Percentiles rank a stretch among this genome's conserved stretches.
Conservation (phyloP, 208 protist genomes). For the Trypanosoma boissoni region DNA sequence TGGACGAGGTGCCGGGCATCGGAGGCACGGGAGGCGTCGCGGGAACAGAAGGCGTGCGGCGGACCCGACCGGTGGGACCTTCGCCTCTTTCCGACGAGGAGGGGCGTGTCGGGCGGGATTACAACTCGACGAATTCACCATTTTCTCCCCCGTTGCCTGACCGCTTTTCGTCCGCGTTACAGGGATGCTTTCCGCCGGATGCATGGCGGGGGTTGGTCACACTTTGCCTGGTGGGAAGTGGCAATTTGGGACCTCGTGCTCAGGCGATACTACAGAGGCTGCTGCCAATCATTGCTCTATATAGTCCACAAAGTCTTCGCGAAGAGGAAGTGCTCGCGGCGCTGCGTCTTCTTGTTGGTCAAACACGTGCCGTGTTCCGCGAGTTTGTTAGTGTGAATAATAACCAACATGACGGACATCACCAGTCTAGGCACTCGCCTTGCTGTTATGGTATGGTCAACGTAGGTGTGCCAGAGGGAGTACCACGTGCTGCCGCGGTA, state of each 20-base stretch:
- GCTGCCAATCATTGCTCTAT: slow-evolving; percentile 23
- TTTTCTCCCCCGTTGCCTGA: no score
- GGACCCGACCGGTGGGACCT: no score
- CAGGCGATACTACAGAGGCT: slow-evolving; percentile 8
- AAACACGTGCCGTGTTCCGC: slow-evolving; percentile 17
- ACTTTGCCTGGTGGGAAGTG: slow-evolving; percentile 5
- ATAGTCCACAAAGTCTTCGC: slow-evolving; percentile 18
- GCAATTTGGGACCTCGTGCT: neutral
- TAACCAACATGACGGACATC: no score
- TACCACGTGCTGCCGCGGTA: slow-evolving; percentile 4
- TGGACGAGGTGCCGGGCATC: neutral
- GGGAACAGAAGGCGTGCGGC: neutral
- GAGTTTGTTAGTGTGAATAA: slow-evolving; percentile 13
- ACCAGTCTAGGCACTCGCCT: no score
- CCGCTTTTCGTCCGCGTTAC: neutral
- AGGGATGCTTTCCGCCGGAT: neutral
- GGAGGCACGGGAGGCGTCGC: neutral
- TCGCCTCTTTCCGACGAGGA: no score
- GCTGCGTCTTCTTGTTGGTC: slow-evolving; percentile 26
- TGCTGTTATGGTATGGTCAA: slow-evolving; percentile 31
- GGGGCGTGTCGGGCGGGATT: no score
- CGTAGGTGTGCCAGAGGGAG: slow-evolving; percentile 18
- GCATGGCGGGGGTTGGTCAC: slow-evolving; percentile 9
- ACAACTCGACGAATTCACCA: no score
- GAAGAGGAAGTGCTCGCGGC: slow-evolving; percentile 7